A percentile compares a stretch with the other conserved stretches of the same genome.
Evolutionary conservation across 2,329 filamentous ascomycete genomes (phyloP).

Genomic region (Acephala macrosclerotiorum): DNA sequence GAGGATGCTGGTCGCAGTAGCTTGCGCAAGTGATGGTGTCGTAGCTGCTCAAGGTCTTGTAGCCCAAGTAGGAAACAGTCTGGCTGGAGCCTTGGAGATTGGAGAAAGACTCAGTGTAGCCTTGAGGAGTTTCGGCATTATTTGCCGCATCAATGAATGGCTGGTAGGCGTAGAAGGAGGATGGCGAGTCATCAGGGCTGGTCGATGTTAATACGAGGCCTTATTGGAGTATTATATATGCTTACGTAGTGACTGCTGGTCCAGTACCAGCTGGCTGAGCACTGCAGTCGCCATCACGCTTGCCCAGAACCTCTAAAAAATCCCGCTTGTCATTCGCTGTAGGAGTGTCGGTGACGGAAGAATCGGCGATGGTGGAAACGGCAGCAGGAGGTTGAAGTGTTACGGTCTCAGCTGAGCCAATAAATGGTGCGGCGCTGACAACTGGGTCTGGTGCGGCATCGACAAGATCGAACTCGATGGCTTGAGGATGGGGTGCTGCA

Average conservation of each 20-base stretch:
- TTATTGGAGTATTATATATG: neutral
- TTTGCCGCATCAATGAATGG: conserved; percentile 25
- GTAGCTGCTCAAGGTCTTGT: conserved; percentile 41
- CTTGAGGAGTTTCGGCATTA: conserved; percentile 38
- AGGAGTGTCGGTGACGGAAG: conserved; percentile 24
- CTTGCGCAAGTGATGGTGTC: conserved; percentile 41
- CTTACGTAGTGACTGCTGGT: conserved; percentile 25
- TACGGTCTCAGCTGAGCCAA: conserved; percentile 40
- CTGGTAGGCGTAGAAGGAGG: conserved; percentile 36
- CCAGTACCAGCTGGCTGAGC: conserved; percentile 29
- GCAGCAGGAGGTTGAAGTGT: conserved; percentile 38
- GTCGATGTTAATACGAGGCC: neutral
- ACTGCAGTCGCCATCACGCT: conserved; percentile 27
- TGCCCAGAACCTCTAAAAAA: conserved; percentile 20
- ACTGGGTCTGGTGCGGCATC: conserved; percentile 44
- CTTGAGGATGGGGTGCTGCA: conserved; percentile 42
- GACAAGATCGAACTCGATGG: conserved; percentile 46
- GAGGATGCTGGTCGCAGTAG: conserved; percentile 41
- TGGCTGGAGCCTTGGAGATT: conserved; percentile 43
- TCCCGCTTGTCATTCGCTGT: conserved; percentile 19
- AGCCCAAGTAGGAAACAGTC: conserved; percentile 41
- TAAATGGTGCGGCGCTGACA: conserved; percentile 41
- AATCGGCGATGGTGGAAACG: conserved; percentile 17
- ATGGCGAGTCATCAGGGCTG: conserved; percentile 27
- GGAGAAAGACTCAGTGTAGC: conserved; percentile 43